Base-by-base conservation (phyloP, 768 basidiomycete genomes). In the Russula lepida region DNA sequence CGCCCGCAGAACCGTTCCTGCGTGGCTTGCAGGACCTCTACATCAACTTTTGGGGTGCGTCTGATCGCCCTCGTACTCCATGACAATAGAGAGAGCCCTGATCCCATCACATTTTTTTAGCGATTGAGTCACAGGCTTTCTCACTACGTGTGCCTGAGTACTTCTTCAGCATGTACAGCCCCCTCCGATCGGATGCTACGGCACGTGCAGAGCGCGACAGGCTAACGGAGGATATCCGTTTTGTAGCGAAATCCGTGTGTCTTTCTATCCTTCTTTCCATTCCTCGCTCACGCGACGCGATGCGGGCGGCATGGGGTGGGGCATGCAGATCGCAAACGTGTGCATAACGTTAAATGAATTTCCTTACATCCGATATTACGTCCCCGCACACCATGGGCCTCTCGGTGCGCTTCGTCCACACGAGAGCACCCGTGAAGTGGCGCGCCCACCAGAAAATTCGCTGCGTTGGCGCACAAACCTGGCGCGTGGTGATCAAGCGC, bases 281-380 rank as follows among this genome's bases (percentile, higher is more conserved):
- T 28, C 48, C 27, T 7, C 39, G 25, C 53, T 58, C 33, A 48
- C 57, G 44, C 51, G 30, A 9, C 27, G 35, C 12, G 35, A 12
- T 15, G 4, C 35, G 35, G 15, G 33, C 5, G 33, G 12, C 12
- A 12, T 33, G 33, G 33, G 9, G 15, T 37, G 9, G 56, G 21
- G 15, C 27, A 52, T 46, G 54, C 68, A 89, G 94, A 86, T 99
- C 65, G 73, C 92, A 28, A 97, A 98, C 68, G 74, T 95, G 4
- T 92, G 94, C 72, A 87, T 97, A 17, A 84, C 91, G 0, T 74
- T 98, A 30, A 88, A 92, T 68, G 97, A 99, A 71, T 91, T 86
- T 68, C 97, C 97, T 0, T 88, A 83, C 70, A 86, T 98, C 66
- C 88, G 95, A 33, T 98, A 95, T 74, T 98, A 97, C 71, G 75